Conservation (phyloP, 495 filamentous ascomycete genomes). For the Tetracladium setigerum region DNA sequence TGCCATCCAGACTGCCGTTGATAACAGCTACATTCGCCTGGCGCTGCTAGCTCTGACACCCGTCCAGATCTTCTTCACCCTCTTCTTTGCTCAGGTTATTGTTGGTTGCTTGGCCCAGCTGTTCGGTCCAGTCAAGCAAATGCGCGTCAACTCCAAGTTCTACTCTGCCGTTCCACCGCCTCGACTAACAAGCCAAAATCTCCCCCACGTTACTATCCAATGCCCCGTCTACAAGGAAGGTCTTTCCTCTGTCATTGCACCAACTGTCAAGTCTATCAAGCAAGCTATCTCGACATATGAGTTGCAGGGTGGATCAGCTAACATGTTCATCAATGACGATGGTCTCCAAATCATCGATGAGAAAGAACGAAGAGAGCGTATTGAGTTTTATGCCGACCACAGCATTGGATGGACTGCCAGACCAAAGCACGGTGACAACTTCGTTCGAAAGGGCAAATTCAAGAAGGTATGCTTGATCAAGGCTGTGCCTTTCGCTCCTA, state of each 20-base stretch:
- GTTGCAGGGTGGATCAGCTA: slow-evolving; percentile 70
- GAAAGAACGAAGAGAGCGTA: slow-evolving; percentile 56
- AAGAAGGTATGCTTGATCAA: slow-evolving; percentile 2
- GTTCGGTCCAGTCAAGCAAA: slow-evolving; percentile 64
- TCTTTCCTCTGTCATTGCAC: slow-evolving; percentile 53
- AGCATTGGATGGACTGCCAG: slow-evolving; percentile 77
- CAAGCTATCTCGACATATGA: slow-evolving; percentile 72
- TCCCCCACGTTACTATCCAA: slow-evolving; percentile 66
- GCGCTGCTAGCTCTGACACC: slow-evolving; percentile 55
- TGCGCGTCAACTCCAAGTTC: slow-evolving; percentile 68
- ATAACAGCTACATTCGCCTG: slow-evolving; percentile 51
- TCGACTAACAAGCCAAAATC: slow-evolving; percentile 38
- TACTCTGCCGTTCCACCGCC: slow-evolving; percentile 62
- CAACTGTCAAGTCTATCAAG: slow-evolving; percentile 64
- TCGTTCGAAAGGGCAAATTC: slow-evolving; percentile 49
- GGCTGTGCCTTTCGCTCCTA: not conserved
- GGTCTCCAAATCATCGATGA: slow-evolving; percentile 63
- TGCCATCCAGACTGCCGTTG: slow-evolving; percentile 58
- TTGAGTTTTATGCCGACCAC: slow-evolving; percentile 62
- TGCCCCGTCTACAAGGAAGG: slow-evolving; percentile 72
- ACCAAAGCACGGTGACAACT: slow-evolving; percentile 57
- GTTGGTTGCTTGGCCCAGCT: slow-evolving; percentile 67
- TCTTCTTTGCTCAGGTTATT: slow-evolving; percentile 71
- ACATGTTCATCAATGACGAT: slow-evolving; percentile 77
- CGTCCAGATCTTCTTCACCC: slow-evolving; percentile 70